Percentiles rank a stretch among this genome's conserved stretches.
Evolutionary conservation across 805 yeast species (phyloP).

Genomic region (Candida andamanensis): DNA sequence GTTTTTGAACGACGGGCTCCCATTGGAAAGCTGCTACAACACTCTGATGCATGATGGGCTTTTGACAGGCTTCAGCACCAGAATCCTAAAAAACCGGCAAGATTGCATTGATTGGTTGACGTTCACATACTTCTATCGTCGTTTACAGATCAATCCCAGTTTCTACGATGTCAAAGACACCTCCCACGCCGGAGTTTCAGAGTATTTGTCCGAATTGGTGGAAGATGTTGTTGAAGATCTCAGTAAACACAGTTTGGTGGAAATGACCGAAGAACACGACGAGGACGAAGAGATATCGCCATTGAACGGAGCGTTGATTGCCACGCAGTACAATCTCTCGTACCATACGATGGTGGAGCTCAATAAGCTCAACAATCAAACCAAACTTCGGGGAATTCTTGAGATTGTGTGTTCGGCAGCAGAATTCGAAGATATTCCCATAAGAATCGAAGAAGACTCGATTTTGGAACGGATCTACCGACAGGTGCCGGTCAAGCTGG

Average conservation of each 20-base stretch:
- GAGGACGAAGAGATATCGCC: conserved; percentile 46
- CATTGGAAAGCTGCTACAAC: conserved; percentile 74
- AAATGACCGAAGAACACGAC: conserved; percentile 42
- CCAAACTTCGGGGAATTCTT: conserved; percentile 57
- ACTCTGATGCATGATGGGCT: conserved; percentile 60
- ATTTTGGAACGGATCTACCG: conserved; percentile 47
- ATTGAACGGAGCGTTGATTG: conserved; percentile 65
- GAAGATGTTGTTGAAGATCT: conserved; percentile 68
- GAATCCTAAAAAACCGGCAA: conserved; percentile 61
- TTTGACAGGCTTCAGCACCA: conserved; percentile 66
- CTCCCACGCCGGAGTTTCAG: conserved; percentile 67
- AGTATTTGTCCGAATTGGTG: conserved; percentile 75
- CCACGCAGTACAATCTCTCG: conserved; percentile 66
- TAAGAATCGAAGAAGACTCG: conserved; percentile 56
- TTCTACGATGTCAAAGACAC: conserved; percentile 75
- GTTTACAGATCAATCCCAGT: conserved; percentile 79
- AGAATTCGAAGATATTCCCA: conserved; percentile 64
- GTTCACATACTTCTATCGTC: conserved; percentile 72
- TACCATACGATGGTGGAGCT: conserved; percentile 65
- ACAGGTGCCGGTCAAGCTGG: conserved; percentile 57
- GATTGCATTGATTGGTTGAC: conserved; percentile 91
- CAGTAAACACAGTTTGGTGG: conserved; percentile 55
- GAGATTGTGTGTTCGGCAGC: conserved; percentile 62
- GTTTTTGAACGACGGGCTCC: conserved; percentile 69
- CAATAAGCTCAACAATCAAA: conserved; percentile 45